Percentiles rank a stretch among this genome's conserved stretches.
These are phyloP conservation scores for Neurospora hispaniola DNA, from an alignment of 495 filamentous ascomycete species.

Conservation along the genomic window DNA sequence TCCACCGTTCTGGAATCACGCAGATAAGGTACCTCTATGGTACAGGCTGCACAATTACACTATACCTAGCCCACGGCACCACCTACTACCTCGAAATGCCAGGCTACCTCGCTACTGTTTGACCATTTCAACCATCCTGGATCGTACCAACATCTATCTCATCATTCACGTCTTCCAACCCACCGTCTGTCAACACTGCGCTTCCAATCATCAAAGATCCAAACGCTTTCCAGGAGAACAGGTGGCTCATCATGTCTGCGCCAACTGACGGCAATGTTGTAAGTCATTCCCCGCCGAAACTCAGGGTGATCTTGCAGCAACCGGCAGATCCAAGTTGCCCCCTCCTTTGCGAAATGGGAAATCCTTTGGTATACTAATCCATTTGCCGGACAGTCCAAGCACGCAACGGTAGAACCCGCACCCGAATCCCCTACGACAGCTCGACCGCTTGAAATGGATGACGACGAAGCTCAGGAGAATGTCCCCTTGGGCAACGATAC, in stretches of 20 bases:
- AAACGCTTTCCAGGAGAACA: neutral
- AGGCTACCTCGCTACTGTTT: neutral
- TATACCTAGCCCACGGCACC: neutral
- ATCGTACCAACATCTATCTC: neutral
- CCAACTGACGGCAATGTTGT: constrained; percentile 25
- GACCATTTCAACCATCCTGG: neutral
- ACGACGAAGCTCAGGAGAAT: constrained; percentile 64
- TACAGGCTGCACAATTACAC: neutral
- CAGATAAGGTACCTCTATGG: neutral
- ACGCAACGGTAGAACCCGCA: constrained; percentile 14
- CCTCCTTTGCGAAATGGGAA: neutral
- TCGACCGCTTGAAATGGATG: constrained; percentile 74
- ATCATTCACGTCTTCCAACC: neutral
- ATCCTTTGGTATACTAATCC: constrained; percentile 3
- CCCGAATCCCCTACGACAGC: constrained; percentile 81
- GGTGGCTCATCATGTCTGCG: constrained; percentile 26
- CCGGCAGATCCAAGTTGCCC: neutral
- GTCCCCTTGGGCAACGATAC: constrained; percentile 30
- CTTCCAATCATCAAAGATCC: neutral
- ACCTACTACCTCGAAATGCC: neutral
- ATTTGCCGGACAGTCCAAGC: constrained; percentile 21
- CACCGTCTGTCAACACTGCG: neutral
- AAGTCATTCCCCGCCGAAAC: constrained; percentile 13
- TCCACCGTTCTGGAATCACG: neutral
- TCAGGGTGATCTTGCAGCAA: neutral